Conservation (phyloP, 2,329 filamentous ascomycete species). For the Botrytis pseudocinerea region DNA sequence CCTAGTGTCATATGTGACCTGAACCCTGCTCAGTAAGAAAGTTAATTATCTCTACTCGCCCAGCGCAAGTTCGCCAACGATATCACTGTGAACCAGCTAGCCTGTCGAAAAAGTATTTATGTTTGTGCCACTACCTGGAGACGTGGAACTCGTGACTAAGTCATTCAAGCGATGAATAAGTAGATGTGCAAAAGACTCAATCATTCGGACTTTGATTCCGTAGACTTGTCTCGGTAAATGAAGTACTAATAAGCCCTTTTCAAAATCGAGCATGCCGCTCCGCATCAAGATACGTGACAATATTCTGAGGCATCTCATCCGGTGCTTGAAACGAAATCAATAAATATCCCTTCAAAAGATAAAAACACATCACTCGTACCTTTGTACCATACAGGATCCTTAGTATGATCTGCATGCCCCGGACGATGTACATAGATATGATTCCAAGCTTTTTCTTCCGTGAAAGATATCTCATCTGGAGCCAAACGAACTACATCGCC, state of each 20-base stretch:
- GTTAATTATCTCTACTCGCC: neutral
- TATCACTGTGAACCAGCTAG: constrained; percentile 35
- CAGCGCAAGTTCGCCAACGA: constrained; percentile 36
- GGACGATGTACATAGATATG: neutral
- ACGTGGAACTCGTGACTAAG: neutral
- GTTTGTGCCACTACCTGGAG: neutral
- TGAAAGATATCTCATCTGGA: constrained; percentile 5
- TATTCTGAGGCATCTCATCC: neutral
- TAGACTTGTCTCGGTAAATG: neutral
- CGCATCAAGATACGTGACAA: neutral
- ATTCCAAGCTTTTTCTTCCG: neutral
- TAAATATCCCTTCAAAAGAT: neutral
- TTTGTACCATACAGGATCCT: neutral
- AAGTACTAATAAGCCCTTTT: neutral
- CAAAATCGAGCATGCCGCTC: neutral
- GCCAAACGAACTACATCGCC: neutral
- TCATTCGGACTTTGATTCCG: neutral
- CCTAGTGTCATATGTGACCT: no score
- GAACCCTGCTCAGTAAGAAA: no score
- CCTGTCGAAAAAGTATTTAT: constrained; percentile 24
- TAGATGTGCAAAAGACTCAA: neutral
- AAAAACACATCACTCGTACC: neutral
- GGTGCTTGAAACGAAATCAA: neutral
- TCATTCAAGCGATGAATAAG: neutral
- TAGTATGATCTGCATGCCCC: constrained; percentile 1